Base-by-base conservation (phyloP, 2,329 filamentous ascomycete species). In the Alternaria consortialis region DNA sequence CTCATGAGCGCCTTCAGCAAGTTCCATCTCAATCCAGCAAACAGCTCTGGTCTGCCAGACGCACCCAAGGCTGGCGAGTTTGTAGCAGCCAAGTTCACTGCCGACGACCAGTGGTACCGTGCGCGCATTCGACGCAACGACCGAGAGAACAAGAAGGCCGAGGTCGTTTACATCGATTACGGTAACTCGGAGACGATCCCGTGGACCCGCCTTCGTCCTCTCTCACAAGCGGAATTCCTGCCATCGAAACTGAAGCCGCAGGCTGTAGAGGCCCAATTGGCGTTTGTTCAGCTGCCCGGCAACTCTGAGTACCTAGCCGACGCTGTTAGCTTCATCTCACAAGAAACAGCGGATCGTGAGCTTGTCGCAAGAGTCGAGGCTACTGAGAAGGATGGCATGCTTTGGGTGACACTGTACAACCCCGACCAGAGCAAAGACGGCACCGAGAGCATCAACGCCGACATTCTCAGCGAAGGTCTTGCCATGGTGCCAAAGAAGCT, bases 91-190 rank as follows among this genome's bases (percentile, higher is more conserved):
- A 91, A 92, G 77, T 99, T 98, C 84, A 91, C 89, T 7, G 90
- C 89, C 53, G 95, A 99, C 76, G 88, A 90, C 61, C 89, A 95
- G 70, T 99, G 94, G 94, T 99, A 99, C 83, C 92, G 95, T 63
- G 95, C 92, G 32, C 91, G 90, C 63, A 88, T 99, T 63, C 90
- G 94, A 64, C 89, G 94, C 76, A 97, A 98, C 80, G 95, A 99
- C 82, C 93, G 95, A 64, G 87, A 94, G 8, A 90, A 90, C 73
- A 93, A 86, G 85, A 88, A 91, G 71, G 90, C 93, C 25, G 95
- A 99, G 80, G 90, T 99, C 27, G 83, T 96, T 46, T 99, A 97
- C 81, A 88, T 99, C 64, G 95, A 99, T 83, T 99, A 96, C 80
- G 95, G 95, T 72, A 99, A 99, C 85, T 90, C 88, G 56, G 95